Evolutionary conservation across 1,139 yeast genomes (phyloP).

Genomic region (Scheffersomyces insectosa): DNA sequence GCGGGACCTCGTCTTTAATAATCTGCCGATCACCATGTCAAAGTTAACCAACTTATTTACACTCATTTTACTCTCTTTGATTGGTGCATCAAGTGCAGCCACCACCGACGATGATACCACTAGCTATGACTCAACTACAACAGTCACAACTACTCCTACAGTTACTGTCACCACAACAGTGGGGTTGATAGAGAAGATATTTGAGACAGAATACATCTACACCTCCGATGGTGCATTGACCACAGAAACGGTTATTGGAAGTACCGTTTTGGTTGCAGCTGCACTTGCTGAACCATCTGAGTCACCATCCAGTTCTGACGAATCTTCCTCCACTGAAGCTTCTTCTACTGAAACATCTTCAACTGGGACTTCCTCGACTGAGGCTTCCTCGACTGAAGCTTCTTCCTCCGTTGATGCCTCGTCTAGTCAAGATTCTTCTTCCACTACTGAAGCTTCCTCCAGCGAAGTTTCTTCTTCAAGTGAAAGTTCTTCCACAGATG

Average conservation of each 20-base stretch:
- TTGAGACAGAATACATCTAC: constrained; percentile 36
- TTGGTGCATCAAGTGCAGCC: constrained; percentile 11
- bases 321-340: constrained; percentile 8
- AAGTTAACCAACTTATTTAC: constrained; percentile 5
- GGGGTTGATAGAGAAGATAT: constrained; percentile 28
- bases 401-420: constrained; percentile 1
- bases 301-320: constrained; percentile 6
- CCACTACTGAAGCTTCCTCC: no score
- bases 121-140: constrained; percentile 15
- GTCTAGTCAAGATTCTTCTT: no score
- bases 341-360: constrained; percentile 8
- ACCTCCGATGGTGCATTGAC: constrained; percentile 36
- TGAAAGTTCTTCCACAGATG: no score
- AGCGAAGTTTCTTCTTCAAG: no score
- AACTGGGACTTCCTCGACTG: constrained; percentile 3
- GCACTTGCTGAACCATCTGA: constrained; percentile 1
- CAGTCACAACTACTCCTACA: constrained; percentile 32
- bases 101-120: no score
- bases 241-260: constrained; percentile 30
- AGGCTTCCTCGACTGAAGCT: constrained; percentile 4
- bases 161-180: constrained; percentile 33
- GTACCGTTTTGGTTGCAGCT: constrained; percentile 16
- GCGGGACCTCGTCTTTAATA: no score
- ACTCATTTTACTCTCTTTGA: constrained; percentile 10
- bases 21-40: not conserved